Percentiles rank a stretch among this genome's conserved stretches.
These are phyloP conservation scores for Capronia coronata DNA, from an alignment of 2,329 filamentous ascomycete genomes.

Conservation along the genomic window DNA sequence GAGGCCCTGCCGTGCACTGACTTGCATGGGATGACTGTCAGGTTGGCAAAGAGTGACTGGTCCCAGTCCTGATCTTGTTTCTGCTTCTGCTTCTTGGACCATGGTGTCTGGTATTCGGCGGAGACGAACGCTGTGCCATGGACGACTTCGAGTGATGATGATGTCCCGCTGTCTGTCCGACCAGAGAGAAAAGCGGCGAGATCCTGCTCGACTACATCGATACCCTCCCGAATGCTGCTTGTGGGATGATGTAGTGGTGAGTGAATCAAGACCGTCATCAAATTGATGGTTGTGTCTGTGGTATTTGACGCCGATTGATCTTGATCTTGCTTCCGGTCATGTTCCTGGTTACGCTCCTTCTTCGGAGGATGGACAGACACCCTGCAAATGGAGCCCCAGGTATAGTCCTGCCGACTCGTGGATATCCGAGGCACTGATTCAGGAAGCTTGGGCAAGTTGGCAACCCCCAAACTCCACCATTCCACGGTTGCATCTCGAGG, in stretches of 20 bases:
- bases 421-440: constrained; percentile 4
- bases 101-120: neutral
- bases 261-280: constrained; percentile 9
- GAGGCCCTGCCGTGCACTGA: constrained; percentile 45
- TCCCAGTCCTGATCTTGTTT: too few species aligned
- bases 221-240: neutral
- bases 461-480: constrained; percentile 68
- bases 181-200: neutral
- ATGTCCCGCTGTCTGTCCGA: neutral
- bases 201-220: neutral
- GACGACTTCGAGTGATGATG: neutral
- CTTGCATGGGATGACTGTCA: constrained; percentile 30
- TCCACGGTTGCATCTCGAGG: constrained; percentile 71
- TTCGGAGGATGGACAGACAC: constrained; percentile 1
- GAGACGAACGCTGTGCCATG: constrained; percentile 21
- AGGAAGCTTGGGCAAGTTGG: constrained; percentile 37
- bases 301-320: neutral
- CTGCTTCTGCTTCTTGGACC: constrained; percentile 3
- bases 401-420: neutral
- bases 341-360: neutral
- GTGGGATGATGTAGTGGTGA: neutral
- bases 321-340: neutral
- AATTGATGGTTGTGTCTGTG: neutral
- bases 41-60: constrained; percentile 5
- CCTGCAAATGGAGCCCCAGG: constrained; percentile 8